Conservation (phyloP, 495 filamentous ascomycete genomes). For the Penicillium waksmanii region DNA sequence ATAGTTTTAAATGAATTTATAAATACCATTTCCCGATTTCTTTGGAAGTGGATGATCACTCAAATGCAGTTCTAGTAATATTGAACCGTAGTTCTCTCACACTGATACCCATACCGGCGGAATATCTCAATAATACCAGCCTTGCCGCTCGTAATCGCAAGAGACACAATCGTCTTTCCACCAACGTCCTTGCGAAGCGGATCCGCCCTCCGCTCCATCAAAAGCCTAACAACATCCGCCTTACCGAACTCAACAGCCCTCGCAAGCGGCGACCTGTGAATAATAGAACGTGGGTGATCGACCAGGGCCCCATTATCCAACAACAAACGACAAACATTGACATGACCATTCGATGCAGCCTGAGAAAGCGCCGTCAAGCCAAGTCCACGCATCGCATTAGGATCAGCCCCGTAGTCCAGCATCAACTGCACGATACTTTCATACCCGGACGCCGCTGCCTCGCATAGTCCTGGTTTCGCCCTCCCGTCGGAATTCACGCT, state of each 20-base stretch:
- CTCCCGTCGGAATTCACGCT: slow-evolving; percentile 11
- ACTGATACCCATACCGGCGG: slow-evolving; percentile 6
- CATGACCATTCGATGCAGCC: slow-evolving; percentile 41
- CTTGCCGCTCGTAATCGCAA: background rate
- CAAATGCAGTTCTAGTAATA: slow-evolving; percentile 3
- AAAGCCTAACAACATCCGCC: slow-evolving; percentile 15
- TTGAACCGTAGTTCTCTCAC: background rate
- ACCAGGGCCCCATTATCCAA: slow-evolving; percentile 40
- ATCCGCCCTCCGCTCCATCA: slow-evolving; percentile 20
- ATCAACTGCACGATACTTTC: slow-evolving; percentile 40
- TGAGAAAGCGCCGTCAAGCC: slow-evolving; percentile 46
- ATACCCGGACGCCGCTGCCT: slow-evolving; percentile 41
- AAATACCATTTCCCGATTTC: background rate
- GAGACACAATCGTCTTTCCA: slow-evolving; percentile 10
- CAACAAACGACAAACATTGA: slow-evolving; percentile 43
- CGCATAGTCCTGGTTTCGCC: slow-evolving; percentile 19
- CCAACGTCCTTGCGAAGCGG: slow-evolving; percentile 9
- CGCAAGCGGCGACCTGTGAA: slow-evolving; percentile 15
- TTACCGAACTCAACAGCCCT: slow-evolving; percentile 19
- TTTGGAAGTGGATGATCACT: no score
- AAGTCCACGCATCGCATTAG: slow-evolving; percentile 38
- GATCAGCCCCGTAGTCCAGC: slow-evolving; percentile 44
- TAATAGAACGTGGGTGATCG: slow-evolving; percentile 15
- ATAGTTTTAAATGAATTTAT: background rate
- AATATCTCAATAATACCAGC: slow-evolving; percentile 15